Evolutionary conservation across 1,139 yeast species (phyloP).

Genomic region (Yamadazyma spencermartinsiae): DNA sequence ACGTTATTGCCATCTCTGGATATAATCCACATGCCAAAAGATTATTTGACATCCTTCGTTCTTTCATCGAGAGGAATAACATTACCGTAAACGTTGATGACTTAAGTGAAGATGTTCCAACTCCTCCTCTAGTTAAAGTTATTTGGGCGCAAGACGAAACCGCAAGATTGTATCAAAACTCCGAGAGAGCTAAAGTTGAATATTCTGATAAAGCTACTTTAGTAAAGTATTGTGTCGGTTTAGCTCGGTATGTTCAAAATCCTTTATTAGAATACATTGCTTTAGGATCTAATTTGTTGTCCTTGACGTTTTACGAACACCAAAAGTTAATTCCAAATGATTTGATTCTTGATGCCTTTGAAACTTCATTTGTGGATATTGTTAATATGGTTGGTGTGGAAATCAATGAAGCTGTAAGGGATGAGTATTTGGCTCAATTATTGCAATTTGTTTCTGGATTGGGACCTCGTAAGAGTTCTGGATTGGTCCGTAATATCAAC

Average conservation of each 20-base stretch:
- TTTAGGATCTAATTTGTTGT: slow-evolving; percentile 68
- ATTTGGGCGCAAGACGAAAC: slow-evolving; percentile 93
- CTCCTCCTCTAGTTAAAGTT: slow-evolving; percentile 52
- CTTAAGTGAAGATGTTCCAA: slow-evolving; percentile 29
- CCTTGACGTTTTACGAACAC: slow-evolving; percentile 71
- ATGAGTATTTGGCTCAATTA: slow-evolving; percentile 65
- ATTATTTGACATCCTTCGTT: slow-evolving; percentile 57
- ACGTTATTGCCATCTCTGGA: slow-evolving; percentile 88
- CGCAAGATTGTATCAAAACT: slow-evolving; percentile 83
- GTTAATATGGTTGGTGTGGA: slow-evolving; percentile 92
- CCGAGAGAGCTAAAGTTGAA: slow-evolving; percentile 73
- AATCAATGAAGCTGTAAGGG: slow-evolving; percentile 84
- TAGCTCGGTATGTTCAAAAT: slow-evolving; percentile 88
- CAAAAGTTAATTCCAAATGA: slow-evolving; percentile 74
- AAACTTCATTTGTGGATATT: slow-evolving; percentile 83
- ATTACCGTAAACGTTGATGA: slow-evolving; percentile 57
- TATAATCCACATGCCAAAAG: slow-evolving; percentile 72
- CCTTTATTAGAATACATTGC: slow-evolving; percentile 89
- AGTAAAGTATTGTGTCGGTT: slow-evolving; percentile 82
- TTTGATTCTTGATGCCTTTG: slow-evolving; percentile 63
- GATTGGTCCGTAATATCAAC: slow-evolving; percentile 79
- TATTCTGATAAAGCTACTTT: slow-evolving; percentile 85
- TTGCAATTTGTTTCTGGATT: slow-evolving; percentile 84
- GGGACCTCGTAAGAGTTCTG: slow-evolving; percentile 94
- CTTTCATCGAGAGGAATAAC: slow-evolving; percentile 58